Conservation (phyloP, 257 asterid genomes). For the Solanum lignicaule region DNA sequence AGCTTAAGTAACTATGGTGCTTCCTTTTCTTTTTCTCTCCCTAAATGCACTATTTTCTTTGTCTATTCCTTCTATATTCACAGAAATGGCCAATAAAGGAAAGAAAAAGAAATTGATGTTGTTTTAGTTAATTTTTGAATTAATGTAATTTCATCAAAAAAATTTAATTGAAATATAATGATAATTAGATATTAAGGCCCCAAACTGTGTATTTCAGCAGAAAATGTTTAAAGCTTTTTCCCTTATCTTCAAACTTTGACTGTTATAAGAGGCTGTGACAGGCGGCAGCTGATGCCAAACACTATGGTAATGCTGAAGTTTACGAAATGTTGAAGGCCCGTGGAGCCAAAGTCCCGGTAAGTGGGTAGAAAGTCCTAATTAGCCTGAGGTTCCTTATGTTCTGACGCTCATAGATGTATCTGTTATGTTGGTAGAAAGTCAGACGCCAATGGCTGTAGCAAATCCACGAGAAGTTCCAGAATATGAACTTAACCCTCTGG, state of each 20-base stretch:
- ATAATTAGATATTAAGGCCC: not conserved
- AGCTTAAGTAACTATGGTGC: not conserved
- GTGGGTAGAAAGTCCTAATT: slow-evolving; percentile 4
- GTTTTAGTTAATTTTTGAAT: not conserved
- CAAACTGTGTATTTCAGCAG: not conserved
- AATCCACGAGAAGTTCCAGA: slow-evolving; percentile 98
- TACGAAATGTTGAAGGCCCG: slow-evolving; percentile 83
- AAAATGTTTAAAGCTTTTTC: not conserved
- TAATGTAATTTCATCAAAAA: not conserved
- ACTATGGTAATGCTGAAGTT: slow-evolving; percentile 79
- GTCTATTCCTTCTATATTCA: not conserved
- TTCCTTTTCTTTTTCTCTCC: not conserved
- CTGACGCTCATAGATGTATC: slow-evolving; percentile 9
- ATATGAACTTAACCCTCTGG: slow-evolving; percentile 91
- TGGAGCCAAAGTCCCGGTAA: slow-evolving; percentile 86
- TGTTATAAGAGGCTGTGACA: slow-evolving; percentile 11
- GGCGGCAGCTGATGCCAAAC: slow-evolving; percentile 99
- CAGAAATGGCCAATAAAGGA: not conserved
- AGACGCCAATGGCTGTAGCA: slow-evolving; percentile 93
- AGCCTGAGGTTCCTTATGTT: not conserved
- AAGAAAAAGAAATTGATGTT: not conserved
- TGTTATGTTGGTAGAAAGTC: slow-evolving; percentile 58
- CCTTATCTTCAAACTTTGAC: not conserved
- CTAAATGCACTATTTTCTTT: not conserved
- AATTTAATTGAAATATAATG: not conserved